Evolutionary conservation across 495 filamentous ascomycete species (phyloP).

Genomic region (Daldinia bambusicola): DNA sequence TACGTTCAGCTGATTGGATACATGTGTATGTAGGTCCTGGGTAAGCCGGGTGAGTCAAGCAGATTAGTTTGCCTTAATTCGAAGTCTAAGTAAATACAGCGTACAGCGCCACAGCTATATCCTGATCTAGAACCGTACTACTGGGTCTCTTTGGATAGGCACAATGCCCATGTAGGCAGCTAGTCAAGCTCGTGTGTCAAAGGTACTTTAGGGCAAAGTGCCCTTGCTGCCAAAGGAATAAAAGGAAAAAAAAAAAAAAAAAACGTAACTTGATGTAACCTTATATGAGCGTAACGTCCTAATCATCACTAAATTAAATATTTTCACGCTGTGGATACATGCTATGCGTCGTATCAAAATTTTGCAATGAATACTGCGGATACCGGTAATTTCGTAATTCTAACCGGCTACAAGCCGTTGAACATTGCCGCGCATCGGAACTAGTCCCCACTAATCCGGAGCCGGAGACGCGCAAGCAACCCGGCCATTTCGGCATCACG

Average conservation of each 20-base stretch:
- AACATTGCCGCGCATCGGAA: constrained; percentile 55
- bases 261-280: not conserved
- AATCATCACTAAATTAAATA: not conserved
- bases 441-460: constrained; percentile 62
- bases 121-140: not conserved
- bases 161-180: no score
- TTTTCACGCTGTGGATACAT: not conserved
- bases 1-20: not conserved
- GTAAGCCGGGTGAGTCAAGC: not conserved
- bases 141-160: not conserved
- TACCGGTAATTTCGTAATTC: constrained; percentile 38
- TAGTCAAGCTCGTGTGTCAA: not conserved
- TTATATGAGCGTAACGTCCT: not conserved
- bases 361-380: constrained; percentile 44
- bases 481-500: constrained; percentile 78
- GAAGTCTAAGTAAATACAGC: not conserved
- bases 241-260: not conserved
- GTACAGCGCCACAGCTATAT: not conserved
- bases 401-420: constrained; percentile 47
- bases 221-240: not conserved
- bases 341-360: constrained; percentile 41
- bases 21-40: not conserved
- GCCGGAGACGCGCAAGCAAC: constrained; percentile 61
- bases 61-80: constrained; percentile 1
- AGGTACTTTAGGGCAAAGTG: not conserved